These are phyloP conservation scores for Diospyros kaki DNA, from an alignment of 148 eudicot genomes.

Conservation along the genomic window DNA sequence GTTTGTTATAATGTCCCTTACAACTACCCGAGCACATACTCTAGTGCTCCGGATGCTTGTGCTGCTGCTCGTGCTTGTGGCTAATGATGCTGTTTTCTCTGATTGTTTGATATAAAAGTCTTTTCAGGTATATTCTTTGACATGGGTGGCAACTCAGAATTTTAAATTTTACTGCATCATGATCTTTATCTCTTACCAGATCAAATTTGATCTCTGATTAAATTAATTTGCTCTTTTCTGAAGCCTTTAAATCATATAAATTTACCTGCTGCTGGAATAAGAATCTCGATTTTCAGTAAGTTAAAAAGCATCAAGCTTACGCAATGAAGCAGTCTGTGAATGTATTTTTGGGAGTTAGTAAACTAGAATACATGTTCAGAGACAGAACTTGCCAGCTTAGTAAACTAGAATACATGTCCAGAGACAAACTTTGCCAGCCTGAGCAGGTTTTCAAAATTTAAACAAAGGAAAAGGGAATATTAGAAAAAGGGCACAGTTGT, in stretches of 20 bases:
- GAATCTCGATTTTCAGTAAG: too few relatives aligned
- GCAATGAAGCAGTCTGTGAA: too few relatives aligned
- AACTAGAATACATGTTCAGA: too few relatives aligned
- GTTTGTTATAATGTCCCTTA: background rate
- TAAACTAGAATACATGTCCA: conserved; percentile 13
- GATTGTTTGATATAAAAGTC: background rate
- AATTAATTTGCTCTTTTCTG: background rate
- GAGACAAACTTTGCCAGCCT: conserved; percentile 15
- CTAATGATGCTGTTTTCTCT: conserved; percentile 9
- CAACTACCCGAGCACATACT: background rate
- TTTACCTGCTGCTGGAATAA: too few relatives aligned
- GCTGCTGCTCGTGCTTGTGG: background rate
- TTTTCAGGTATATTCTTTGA: background rate
- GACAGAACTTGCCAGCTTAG: conserved; percentile 1
- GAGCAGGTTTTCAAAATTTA: conserved; percentile 1
- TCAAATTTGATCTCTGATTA: background rate
- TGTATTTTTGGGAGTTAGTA: too few relatives aligned
- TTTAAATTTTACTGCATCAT: background rate
- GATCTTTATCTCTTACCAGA: background rate
- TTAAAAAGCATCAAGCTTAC: too few relatives aligned
- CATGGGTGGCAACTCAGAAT: background rate
- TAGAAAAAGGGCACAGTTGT: conserved; percentile 5
- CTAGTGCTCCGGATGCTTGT: background rate
- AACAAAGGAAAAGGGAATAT: conserved; percentile 10
- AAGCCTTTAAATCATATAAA: too few relatives aligned